phyloP scores from a whole-genome alignment of 768 basidiomycete genomes.

The Hygrophorus pudorinus region DNA sequence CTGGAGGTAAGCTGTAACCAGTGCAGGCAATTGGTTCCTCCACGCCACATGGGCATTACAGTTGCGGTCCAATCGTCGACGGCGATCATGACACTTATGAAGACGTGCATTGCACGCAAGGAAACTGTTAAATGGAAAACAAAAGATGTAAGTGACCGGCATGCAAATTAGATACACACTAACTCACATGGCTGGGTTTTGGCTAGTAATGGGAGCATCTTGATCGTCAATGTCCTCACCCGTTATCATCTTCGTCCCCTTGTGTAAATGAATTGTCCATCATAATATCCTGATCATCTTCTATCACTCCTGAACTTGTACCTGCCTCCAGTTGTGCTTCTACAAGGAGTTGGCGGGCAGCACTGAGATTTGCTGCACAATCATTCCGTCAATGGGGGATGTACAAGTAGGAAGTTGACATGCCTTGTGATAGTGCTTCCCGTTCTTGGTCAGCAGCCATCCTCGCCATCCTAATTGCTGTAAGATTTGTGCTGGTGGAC shows the following conservation, averaged over 20 bases:
- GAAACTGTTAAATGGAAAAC: neutral
- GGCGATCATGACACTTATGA: neutral
- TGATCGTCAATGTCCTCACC: too few relatives aligned
- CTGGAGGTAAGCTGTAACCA: neutral
- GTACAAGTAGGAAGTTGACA: too few relatives aligned
- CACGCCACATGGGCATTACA: neutral
- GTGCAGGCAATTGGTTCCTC: neutral
- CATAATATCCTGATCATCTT: neutral
- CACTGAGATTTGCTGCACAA: neutral
- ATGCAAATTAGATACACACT: neutral
- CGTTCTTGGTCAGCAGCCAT: too few relatives aligned
- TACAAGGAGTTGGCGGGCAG: neutral
- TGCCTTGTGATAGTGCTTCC: too few relatives aligned
- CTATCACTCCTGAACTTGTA: neutral
- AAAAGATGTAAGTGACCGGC: neutral
- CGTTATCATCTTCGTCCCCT: neutral
- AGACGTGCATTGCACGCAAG: neutral
- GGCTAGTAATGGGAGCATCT: too few relatives aligned
- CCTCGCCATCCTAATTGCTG: too few relatives aligned
- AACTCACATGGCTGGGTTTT: neutral
- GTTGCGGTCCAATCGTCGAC: neutral
- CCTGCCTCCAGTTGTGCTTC: neutral
- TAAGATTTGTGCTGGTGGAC: too few relatives aligned
- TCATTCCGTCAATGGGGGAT: too few relatives aligned
- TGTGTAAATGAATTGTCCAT: neutral